phyloP scores from a whole-genome alignment of 192 early-diverging fungal genomes.

The Diversispora eburnea region DNA sequence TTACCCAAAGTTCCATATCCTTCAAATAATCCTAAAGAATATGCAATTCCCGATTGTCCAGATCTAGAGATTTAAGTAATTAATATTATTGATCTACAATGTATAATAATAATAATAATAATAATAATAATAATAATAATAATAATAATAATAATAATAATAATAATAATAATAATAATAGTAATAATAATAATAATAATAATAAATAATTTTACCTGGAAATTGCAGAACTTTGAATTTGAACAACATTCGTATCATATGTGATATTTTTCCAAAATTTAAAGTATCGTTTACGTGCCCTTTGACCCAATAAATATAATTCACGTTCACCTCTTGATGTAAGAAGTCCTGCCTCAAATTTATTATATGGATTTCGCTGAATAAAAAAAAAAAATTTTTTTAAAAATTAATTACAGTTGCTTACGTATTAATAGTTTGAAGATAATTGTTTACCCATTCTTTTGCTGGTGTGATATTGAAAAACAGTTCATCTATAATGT shows the following conservation, averaged over 20 bases:
- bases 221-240: conserved; percentile 16
- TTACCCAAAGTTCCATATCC: conserved; percentile 12
- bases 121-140: not conserved
- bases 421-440: not conserved
- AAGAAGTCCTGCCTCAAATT: conserved; percentile 7
- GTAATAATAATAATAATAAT: not conserved
- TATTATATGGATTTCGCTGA: conserved; percentile 10
- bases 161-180: not conserved
- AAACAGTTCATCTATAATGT: not conserved
- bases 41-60: conserved; percentile 17
- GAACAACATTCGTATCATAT: conserved; percentile 22
- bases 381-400: too few relatives aligned
- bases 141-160: not conserved
- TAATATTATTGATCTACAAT: not conserved
- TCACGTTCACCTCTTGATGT: not conserved
- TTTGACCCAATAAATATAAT: conserved; percentile 20
- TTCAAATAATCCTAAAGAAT: conserved; percentile 20
- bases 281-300: not conserved
- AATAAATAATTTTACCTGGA: conserved; percentile 5
- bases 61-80: not conserved
- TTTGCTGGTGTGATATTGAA: not conserved
- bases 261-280: conserved; percentile 16
- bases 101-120: not conserved
- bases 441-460: not conserved
- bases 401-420: not conserved